A percentile compares a stretch with the other conserved stretches of the same genome.
Conservation (phyloP, 768 basidiomycete species). For the Russula earlei region DNA sequence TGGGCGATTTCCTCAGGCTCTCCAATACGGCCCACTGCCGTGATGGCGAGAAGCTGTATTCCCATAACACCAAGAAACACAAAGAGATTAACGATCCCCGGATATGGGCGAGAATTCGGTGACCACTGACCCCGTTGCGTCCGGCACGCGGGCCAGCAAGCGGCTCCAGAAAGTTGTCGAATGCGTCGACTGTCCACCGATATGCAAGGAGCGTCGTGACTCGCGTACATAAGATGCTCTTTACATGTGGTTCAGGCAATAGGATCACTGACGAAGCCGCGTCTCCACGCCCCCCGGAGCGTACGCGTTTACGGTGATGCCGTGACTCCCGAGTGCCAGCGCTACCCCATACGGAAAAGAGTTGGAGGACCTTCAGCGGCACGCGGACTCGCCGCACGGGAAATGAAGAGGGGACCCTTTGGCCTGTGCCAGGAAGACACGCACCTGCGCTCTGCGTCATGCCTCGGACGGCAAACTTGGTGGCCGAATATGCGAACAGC, state of each 20-base stretch:
- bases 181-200: background rate
- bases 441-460: conserved; percentile 20
- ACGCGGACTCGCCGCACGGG: too few species aligned
- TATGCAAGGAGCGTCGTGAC: too few species aligned
- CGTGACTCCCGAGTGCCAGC: conserved; percentile 8
- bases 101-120: background rate
- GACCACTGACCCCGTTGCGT: background rate
- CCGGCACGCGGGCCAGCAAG: background rate
- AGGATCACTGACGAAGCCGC: conserved; percentile 10
- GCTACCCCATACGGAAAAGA: conserved; percentile 11
- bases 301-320: conserved; percentile 23
- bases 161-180: conserved; percentile 7
- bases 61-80: background rate
- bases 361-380: too few species aligned
- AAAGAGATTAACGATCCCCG: background rate
- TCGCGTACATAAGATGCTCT: background rate
- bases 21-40: conserved; percentile 1
- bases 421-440: too few species aligned
- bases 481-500: conserved; percentile 13
- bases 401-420: too few species aligned
- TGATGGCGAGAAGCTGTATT: background rate
- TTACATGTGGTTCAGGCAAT: background rate
- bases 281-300: conserved; percentile 20
- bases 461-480: conserved; percentile 22
- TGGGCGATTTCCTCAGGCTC: conserved; percentile 16